Evolutionary conservation across 257 asterid genomes (phyloP), one percentile per base, ranked within the genome.

Genomic region (Petunia axillaris): DNA sequence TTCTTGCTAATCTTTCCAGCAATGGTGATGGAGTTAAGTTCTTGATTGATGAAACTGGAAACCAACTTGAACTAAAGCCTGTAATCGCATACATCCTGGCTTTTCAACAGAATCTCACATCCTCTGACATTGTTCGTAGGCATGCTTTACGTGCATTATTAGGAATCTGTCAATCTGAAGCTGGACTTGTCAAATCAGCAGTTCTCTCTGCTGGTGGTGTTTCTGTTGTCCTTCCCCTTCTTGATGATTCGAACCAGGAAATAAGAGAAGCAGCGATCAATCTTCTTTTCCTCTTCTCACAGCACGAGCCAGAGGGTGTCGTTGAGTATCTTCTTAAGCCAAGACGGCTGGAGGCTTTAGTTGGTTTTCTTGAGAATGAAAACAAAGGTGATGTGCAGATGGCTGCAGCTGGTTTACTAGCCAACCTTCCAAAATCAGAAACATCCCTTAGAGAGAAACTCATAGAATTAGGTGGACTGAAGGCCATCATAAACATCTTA

Each of bases 381-480:
- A 85, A 82, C 25, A 89, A 91, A 76, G 78, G 86, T n/a, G 88
- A 89, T 8, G 86, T 89, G 25, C 95, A 89, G 79, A 85, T 83
- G 89, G 91, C 95, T 8, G 92, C 95, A 75, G 95, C 93, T 14
- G 92, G 95, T 53, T 79, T 91, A 63, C 68, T 91, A 39, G 93
- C 93, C 40, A 91, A 91, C 81, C 89, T 91, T 50, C 93, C 93
- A 6, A 89, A 91, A 79, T 89, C 93, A 0, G 91, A 88, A 71
- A 86, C 83, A 4, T 89, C 84, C 11, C 64, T 91, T n/a, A 83
- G 93, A 2, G 86, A 85, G 81, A 86, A 84, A 62, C 35, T 89
- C 55, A 91, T 91, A 25, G 91, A 88, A 66, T 84, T 89, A 68
- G 92, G 92, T 50, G 93, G 95, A 77, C 84, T 89, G 25, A 87